Evolutionary conservation across 2,329 filamentous ascomycete genomes (phyloP).

Genomic region (Fusarium bulbicola): DNA sequence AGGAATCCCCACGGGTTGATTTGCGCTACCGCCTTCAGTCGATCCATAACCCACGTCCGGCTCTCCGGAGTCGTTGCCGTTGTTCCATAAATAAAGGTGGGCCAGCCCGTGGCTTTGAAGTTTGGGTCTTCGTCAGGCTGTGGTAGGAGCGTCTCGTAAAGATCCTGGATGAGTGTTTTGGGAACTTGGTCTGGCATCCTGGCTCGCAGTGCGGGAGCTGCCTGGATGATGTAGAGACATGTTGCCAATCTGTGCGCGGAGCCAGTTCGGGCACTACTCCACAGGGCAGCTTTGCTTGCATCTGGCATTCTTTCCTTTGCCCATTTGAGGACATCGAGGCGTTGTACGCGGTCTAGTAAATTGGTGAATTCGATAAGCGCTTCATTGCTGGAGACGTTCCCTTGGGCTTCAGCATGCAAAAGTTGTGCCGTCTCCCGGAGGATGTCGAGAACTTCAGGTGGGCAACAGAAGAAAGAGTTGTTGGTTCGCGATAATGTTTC

Average conservation of each 20-base stretch:
- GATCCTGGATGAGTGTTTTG: conserved; percentile 52
- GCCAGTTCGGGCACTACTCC: conserved; percentile 50
- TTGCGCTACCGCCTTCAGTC: conserved; percentile 51
- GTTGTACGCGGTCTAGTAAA: conserved; percentile 49
- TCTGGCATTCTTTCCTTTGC: conserved; percentile 48
- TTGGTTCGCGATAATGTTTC: conserved; percentile 50
- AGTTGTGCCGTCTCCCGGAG: conserved; percentile 54
- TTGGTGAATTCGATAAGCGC: conserved; percentile 41
- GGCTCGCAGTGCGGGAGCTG: conserved; percentile 42
- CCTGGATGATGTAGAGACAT: conserved; percentile 57
- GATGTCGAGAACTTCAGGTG: conserved; percentile 54
- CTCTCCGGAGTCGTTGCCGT: conserved; percentile 54
- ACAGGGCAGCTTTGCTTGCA: conserved; percentile 46
- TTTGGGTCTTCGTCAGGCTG: conserved; percentile 59
- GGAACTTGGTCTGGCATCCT: conserved; percentile 28
- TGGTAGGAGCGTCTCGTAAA: conserved; percentile 58
- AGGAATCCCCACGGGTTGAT: conserved; percentile 59
- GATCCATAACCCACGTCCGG: conserved; percentile 59
- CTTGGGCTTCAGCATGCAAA: conserved; percentile 40
- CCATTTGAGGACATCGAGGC: conserved; percentile 53
- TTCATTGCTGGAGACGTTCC: conserved; percentile 38
- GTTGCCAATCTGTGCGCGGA: conserved; percentile 54
- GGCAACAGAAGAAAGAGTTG: conserved; percentile 58
- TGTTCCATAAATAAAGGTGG: conserved; percentile 64
- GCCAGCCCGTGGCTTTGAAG: conserved; percentile 66